Conservation (phyloP, 148 eudicot genomes). For the Silene conica region DNA sequence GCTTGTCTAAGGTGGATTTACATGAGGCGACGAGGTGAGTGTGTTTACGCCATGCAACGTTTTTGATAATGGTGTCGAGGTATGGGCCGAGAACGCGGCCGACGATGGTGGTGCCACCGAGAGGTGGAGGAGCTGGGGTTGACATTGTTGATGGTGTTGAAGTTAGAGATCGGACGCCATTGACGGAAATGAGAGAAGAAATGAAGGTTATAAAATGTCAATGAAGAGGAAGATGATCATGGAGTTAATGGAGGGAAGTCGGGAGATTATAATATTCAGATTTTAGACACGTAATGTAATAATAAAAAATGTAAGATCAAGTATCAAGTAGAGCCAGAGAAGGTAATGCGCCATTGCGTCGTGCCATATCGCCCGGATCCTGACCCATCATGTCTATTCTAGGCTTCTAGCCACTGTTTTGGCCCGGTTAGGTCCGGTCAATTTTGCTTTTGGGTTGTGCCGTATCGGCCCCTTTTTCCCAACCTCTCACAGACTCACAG, state of each 20-base stretch:
- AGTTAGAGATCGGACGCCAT: background rate
- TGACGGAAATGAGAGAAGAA: background rate
- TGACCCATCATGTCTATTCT: too few relatives aligned
- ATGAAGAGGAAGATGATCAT: background rate
- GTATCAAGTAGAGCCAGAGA: too few relatives aligned
- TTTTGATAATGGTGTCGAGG: slow-evolving; percentile 87
- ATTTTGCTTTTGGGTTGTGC: too few relatives aligned
- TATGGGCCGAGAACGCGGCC: slow-evolving; percentile 69
- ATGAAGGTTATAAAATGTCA: background rate
- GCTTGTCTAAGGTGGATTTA: slow-evolving; percentile 72
- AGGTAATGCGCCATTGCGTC: too few relatives aligned
- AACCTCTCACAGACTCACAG: too few relatives aligned
- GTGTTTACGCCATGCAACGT: slow-evolving; percentile 82
- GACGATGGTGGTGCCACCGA: slow-evolving; percentile 63
- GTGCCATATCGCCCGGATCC: too few relatives aligned
- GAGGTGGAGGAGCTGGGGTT: slow-evolving; percentile 39
- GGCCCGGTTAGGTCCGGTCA: too few relatives aligned
- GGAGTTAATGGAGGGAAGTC: background rate
- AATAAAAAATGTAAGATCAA: too few relatives aligned
- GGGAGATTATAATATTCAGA: background rate
- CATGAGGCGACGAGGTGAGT: slow-evolving; percentile 61
- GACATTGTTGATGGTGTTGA: background rate
- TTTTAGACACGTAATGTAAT: too few relatives aligned
- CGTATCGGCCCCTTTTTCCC: too few relatives aligned
- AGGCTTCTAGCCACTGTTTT: too few relatives aligned